Base-by-base conservation (phyloP, 192 early-diverging fungal species). In the Jimgerdemannia lactiflua region DNA sequence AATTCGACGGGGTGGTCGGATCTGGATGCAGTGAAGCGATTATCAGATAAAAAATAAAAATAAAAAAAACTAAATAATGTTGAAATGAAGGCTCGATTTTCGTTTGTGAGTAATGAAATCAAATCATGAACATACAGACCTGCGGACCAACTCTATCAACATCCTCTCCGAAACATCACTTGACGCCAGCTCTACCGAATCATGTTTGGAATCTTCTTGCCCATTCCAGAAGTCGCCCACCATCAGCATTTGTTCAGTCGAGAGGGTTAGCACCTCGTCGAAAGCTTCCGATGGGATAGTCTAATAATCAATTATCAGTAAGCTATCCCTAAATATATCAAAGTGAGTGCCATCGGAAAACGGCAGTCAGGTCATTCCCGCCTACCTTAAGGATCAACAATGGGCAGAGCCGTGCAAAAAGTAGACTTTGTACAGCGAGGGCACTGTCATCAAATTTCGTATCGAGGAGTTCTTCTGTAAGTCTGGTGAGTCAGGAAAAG, bases 401-500 rank as follows among this genome's bases (percentile, higher is more conserved):
- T 3, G 72, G 72, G 29, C 72, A 73, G 39, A 73, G 29, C 43
- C 72, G 39, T 11, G 72, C 72, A 64, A 73, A 73, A 7, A 66
- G 65, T 19, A 73, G 39, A 19, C 67, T 43, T 73, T 73, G 72
- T 3, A 73, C 64, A 64, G 72, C 72, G 64, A 73, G 67, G 43
- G 72, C 72, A 29, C 72, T 66, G 42, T 73, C 72, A 11, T 73
- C 72, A 39, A 64, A 43, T n/a, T 64, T 42, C 17, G 65, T 64
- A 41, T 43, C 39, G 4, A 73, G 65, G 64, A 73, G 65, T 18
- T 41, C 42, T 54, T 73, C 72, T 3, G 72, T 73, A 43, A 73
- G 65, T 17, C 72, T 73, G 42, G 43, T 19, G 6, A 11, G 29
- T 8, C 19, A 11, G 42, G 42, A 42, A 59, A 71, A 42, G 11